Evolutionary conservation across 306 rosid genomes (phyloP), one percentile per base, ranked within the genome.

Genomic region (Canavalia ensiformis): DNA sequence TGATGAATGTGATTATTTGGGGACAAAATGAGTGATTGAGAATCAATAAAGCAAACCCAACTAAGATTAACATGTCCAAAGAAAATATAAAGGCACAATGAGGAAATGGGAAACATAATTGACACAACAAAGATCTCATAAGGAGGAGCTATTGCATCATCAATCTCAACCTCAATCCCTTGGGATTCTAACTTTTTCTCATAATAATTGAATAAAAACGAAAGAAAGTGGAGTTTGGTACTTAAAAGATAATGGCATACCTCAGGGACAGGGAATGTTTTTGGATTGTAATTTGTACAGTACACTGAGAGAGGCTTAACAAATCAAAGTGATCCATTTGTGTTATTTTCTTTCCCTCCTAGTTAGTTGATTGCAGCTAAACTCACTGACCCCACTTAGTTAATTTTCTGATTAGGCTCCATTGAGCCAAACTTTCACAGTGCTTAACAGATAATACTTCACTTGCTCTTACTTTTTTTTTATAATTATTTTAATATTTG

Each of bases 381-480:
- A 62, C 59, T 7, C 55, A 10, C 56, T 44, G 76, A 18, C 28
- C 83, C 88, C 82, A 74, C 78, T 78, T 73, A 8, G 82, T 84
- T 82, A 64, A 55, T 37, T 11, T 62, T n/a, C 37, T 73, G 39
- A 87, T 78, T 69, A 82, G 55, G 65, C 52, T 83, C 80, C 76
- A 76, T 39, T 81, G 33, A 64, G 37, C 71, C 70, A 47, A 82
- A 77, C 77, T 55, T 85, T 84, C 45, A 77, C 84, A 59, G 72
- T 90, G 95, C 84, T 81, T 78, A 86, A 84, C 90, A 87, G 90
- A 84, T 82, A 76, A 81, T 88, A 76, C 83, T 70, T 88, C 90
- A 90, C 86, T 85, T 49, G 35, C 70, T 57, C 51, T 29, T 47
- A 6, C 33, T 45, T 6, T 45, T 8, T 2, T 30, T 47, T 69